Evolutionary conservation across 441 rosid genomes (phyloP).

Genomic region (Mallotus japonicus): DNA sequence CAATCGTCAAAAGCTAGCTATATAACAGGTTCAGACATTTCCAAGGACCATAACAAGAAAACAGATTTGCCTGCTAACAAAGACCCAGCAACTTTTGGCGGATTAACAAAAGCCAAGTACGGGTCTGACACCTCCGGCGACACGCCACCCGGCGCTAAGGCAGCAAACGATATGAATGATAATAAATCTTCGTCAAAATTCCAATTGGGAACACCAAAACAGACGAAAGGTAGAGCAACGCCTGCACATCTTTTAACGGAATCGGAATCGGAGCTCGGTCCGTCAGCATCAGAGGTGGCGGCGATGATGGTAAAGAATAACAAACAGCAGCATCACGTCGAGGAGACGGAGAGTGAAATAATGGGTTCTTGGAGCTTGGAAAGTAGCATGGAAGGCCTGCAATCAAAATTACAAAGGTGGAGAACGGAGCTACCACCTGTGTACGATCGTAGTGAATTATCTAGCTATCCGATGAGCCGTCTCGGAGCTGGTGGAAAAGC

Average conservation of each 20-base stretch:
- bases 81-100: neutral
- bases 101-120: slow-evolving; percentile 17
- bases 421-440: slow-evolving; percentile 60
- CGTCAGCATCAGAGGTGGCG: slow-evolving; percentile 84
- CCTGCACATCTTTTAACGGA: slow-evolving; percentile 36
- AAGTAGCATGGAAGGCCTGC: slow-evolving; percentile 70
- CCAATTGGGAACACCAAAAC: slow-evolving; percentile 29
- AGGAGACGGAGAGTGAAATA: slow-evolving; percentile 48
- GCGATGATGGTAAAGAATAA: slow-evolving; percentile 43
- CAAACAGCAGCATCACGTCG: slow-evolving; percentile 13
- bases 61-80: neutral
- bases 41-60: neutral
- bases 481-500: neutral
- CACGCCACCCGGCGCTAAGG: neutral
- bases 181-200: neutral
- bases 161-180: neutral
- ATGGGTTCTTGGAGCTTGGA: slow-evolving; percentile 54
- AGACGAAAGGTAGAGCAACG: slow-evolving; percentile 9
- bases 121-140: slow-evolving; percentile 4
- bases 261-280: slow-evolving; percentile 57
- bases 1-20: slow-evolving; percentile 25
- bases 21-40: slow-evolving; percentile 23
- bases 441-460: slow-evolving; percentile 42
- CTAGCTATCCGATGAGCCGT: slow-evolving; percentile 33
- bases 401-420: slow-evolving; percentile 80